phyloP scores from a whole-genome alignment of 1,284 basidiomycete genomes.

The Pseudozyma hubeiensis region DNA sequence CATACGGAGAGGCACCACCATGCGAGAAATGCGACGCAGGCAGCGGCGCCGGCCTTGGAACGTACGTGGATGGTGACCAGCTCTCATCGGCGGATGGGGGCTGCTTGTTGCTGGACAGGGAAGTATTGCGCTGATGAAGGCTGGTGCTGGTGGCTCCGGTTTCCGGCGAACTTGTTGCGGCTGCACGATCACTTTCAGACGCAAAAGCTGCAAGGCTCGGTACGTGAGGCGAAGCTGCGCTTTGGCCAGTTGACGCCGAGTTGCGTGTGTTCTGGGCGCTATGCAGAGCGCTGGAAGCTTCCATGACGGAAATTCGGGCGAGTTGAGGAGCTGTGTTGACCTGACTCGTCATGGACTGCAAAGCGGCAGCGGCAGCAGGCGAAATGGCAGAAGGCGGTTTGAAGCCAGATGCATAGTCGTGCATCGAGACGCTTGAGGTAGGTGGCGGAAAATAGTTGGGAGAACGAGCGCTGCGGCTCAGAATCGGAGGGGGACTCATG shows the following conservation, averaged over 20 bases:
- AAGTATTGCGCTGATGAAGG: slow-evolving; percentile 30
- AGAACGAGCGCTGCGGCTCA: slow-evolving; percentile 53
- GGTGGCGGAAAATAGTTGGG: slow-evolving; percentile 56
- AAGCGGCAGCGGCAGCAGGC: slow-evolving; percentile 42
- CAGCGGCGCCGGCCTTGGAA: slow-evolving; percentile 30
- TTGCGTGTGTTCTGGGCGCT: slow-evolving; percentile 38
- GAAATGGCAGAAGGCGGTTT: slow-evolving; percentile 46
- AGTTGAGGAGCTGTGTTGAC: slow-evolving; percentile 12
- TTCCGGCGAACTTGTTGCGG: slow-evolving; percentile 30
- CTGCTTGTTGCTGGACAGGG: slow-evolving; percentile 23
- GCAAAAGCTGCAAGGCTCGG: slow-evolving; percentile 21
- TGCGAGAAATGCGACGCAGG: slow-evolving; percentile 10
- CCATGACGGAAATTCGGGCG: slow-evolving; percentile 20
- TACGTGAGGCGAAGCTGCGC: slow-evolving; percentile 20
- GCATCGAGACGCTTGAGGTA: slow-evolving; percentile 26
- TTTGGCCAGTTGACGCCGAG: slow-evolving; percentile 28
- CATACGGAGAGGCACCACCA: not conserved
- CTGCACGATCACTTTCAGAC: slow-evolving; percentile 29
- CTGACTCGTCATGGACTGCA: slow-evolving; percentile 33
- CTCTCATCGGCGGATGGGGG: slow-evolving; percentile 10
- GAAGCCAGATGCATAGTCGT: slow-evolving; percentile 51
- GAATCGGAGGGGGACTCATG: slow-evolving; percentile 40
- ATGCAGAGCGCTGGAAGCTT: slow-evolving; percentile 29
- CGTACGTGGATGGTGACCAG: slow-evolving; percentile 9
- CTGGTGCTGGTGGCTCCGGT: slow-evolving; percentile 35